Base-by-base conservation (phyloP, 2,329 filamentous ascomycete species). In the Aspergillus quadrilineatus region DNA sequence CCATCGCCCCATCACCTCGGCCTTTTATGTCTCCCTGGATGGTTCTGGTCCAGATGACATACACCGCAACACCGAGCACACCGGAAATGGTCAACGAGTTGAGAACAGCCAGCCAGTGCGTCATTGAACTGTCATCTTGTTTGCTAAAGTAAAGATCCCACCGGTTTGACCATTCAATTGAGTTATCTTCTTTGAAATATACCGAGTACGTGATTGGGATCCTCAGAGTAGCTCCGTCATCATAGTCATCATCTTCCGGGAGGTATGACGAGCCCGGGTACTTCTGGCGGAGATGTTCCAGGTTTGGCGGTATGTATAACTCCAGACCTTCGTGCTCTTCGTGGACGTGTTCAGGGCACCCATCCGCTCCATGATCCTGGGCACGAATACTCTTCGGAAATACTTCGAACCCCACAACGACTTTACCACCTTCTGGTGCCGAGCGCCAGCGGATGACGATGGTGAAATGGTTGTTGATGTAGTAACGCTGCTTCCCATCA, bases 141-240 rank as follows among this genome's bases (percentile, higher is more conserved):
- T 93, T 92, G 58, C 89, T 89, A 75, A 96, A 95, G 73, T 95
- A 96, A 53, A 93, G 77, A 67, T 95, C 89, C 91, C 92, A 96
- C 53, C 91, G 84, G 64, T 87, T 90, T 55, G 81, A 80, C 92
- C 92, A 96, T 61, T 94, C 90, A 50, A 95, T 79, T 17, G 82
- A 84, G 42, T 87, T 83, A 60, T 95, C 90, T 70, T 95, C 89
- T 50, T 90, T 86, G 77, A 92, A 96, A 74, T 94, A 95, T 12
- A 96, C 88, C 3, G 90, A 93, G 75, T 96, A 96, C 0, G 90
- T 89, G 73, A 92, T 95, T 0, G 91, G 90, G 50, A 96, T 87
- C 2, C 82, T 85, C 49, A 94, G 73, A 1, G 79, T 89, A 12
- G 84, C 83, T 28, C 82, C 82, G 57, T 89, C 86, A 42, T 87